Evolutionary conservation across 106 monocot species (phyloP).

Genomic region (Dendrobium chrysotoxum): DNA sequence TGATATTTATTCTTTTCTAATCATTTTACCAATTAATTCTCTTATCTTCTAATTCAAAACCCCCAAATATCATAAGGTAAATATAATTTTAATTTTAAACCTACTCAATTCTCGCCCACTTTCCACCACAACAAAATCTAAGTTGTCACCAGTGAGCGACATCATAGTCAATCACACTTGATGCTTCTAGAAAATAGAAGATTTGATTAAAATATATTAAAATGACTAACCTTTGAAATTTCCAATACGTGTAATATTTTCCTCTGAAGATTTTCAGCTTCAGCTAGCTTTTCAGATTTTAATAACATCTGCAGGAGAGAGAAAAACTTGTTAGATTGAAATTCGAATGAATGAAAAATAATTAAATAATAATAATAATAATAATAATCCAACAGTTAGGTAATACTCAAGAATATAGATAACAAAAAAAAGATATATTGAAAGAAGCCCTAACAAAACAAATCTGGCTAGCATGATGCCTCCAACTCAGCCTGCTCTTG

Average conservation of each 20-base stretch:
- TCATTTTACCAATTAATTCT: neutral
- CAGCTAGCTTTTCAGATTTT: constrained; percentile 46
- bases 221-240: constrained; percentile 66
- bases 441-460: neutral
- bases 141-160: neutral
- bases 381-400: neutral
- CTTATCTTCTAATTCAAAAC: neutral
- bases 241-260: constrained; percentile 79
- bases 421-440: neutral
- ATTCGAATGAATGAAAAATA: neutral
- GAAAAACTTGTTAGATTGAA: neutral
- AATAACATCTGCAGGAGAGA: constrained; percentile 53
- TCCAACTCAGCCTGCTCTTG: no score
- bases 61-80: neutral
- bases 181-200: neutral
- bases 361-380: neutral
- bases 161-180: neutral
- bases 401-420: neutral
- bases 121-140: neutral
- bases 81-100: neutral
- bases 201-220: constrained; percentile 2
- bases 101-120: neutral
- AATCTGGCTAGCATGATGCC: neutral
- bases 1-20: neutral
- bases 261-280: constrained; percentile 79